Evolutionary conservation across 371 early-diverging fungal species (phyloP).

Genomic region (Apophysomyces sp.): DNA sequence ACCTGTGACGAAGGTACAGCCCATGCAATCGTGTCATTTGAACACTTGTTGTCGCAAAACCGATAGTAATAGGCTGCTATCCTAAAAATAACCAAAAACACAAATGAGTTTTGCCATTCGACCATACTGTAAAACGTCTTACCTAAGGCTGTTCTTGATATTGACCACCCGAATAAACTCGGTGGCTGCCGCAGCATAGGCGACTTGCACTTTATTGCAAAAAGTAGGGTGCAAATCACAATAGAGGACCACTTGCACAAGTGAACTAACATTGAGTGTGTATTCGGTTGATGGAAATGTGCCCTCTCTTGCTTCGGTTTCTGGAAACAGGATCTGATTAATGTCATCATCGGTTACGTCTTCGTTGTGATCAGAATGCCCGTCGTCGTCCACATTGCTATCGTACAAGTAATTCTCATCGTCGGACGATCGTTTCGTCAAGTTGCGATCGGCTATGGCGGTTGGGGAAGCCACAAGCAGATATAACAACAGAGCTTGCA

Average conservation of each 20-base stretch:
- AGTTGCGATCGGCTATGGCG: too few relatives aligned
- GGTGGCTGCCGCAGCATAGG: slow-evolving; percentile 16
- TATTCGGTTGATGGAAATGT: background rate
- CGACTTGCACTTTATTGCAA: slow-evolving; percentile 21
- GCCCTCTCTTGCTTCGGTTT: background rate
- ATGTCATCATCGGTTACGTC: background rate
- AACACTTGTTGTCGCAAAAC: slow-evolving; percentile 27
- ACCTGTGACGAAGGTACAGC: slow-evolving; percentile 36
- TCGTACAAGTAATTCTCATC: too few relatives aligned
- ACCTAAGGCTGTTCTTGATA: slow-evolving; percentile 25
- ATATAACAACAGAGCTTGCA: too few relatives aligned
- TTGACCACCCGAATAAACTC: slow-evolving; percentile 21
- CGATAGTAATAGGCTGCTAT: slow-evolving; percentile 30
- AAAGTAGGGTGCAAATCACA: slow-evolving; percentile 16
- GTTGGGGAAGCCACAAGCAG: too few relatives aligned
- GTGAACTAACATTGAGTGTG: slow-evolving; percentile 2
- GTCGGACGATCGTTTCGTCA: too few relatives aligned
- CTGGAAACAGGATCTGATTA: background rate
- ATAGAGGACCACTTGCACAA: slow-evolving; percentile 15
- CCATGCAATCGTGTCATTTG: slow-evolving; percentile 33
- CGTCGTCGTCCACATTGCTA: too few relatives aligned
- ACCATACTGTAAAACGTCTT: too few relatives aligned
- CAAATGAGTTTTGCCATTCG: background rate
- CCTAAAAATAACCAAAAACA: slow-evolving; percentile 4
- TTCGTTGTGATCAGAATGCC: too few relatives aligned